These are phyloP conservation scores for Cyanidiococcus yangmingshanensis DNA, from an alignment of 23 red algal species.

Conservation along the genomic window DNA sequence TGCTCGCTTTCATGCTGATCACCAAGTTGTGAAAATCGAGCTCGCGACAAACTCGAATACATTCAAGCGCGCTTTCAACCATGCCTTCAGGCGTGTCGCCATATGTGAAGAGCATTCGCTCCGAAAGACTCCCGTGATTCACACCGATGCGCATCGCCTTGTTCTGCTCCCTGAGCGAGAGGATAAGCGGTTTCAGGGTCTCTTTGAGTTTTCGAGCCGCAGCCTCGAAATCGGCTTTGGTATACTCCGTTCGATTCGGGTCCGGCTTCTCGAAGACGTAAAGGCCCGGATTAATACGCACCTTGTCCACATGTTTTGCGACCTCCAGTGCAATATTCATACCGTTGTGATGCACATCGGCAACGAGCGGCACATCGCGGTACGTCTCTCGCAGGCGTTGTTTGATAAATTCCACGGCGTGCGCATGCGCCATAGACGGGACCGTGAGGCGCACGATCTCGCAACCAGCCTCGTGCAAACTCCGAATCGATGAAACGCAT, in stretches of 20 bases:
- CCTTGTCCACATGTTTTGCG: conserved; percentile 97
- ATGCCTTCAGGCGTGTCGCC: conserved; percentile 96
- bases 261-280: conserved; percentile 99
- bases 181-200: conserved; percentile 69
- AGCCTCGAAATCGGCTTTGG: conserved; percentile 55
- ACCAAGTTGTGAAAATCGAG: conserved; percentile 98
- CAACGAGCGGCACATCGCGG: conserved; percentile 87
- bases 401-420: conserved; percentile 95
- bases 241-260: conserved; percentile 77
- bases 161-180: conserved; percentile 74
- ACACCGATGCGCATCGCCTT: conserved; percentile 98
- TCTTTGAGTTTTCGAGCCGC: conserved; percentile 68
- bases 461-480: conserved; percentile 93
- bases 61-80: conserved; percentile 93
- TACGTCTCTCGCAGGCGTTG: conserved; percentile 69
- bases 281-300: conserved; percentile 96
- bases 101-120: conserved; percentile 98
- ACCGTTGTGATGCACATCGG: conserved; percentile 98
- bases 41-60: conserved; percentile 83
- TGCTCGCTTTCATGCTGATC: conserved; percentile 95
- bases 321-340: conserved; percentile 94
- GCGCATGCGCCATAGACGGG: conserved; percentile 76
- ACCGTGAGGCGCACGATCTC: conserved; percentile 94
- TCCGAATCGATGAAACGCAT: conserved; percentile 43
- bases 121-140: conserved; percentile 91